These are phyloP conservation scores for Claviceps monticola DNA, from an alignment of 2,329 filamentous ascomycete genomes.

Conservation along the genomic window DNA sequence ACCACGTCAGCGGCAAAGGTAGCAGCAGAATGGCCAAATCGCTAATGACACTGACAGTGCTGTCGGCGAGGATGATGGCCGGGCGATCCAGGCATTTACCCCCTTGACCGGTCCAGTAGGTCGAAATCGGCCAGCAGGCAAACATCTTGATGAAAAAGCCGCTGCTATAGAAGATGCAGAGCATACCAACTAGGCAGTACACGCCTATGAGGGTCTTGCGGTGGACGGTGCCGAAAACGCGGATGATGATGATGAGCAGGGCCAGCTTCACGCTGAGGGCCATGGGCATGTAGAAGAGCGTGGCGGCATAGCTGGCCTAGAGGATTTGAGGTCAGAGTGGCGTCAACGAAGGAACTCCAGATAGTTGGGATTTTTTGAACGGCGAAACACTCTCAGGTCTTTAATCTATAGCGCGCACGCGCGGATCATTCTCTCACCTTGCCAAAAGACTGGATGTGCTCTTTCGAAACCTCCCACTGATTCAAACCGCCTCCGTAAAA, in stretches of 20 bases:
- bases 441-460: constrained; percentile 18
- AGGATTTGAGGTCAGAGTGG: no score
- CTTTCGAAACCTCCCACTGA: constrained; percentile 17
- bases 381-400: no score
- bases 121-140: constrained; percentile 26
- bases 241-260: constrained; percentile 27
- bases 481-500: constrained; percentile 23
- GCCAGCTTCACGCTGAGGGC: constrained; percentile 28
- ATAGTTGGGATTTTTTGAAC: not conserved
- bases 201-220: constrained; percentile 24
- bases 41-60: constrained; percentile 18
- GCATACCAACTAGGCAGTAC: constrained; percentile 22
- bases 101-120: constrained; percentile 22
- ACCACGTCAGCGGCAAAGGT: constrained; percentile 19
- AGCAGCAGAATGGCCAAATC: constrained; percentile 18
- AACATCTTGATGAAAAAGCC: constrained; percentile 28
- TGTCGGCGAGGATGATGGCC: constrained; percentile 18
- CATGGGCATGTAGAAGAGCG: constrained; percentile 31
- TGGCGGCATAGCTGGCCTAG: constrained; percentile 27
- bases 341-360: not conserved
- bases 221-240: constrained; percentile 27
- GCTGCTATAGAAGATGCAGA: constrained; percentile 26
- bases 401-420: not conserved
- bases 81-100: constrained; percentile 22
- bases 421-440: constrained; percentile 14